These are phyloP conservation scores for Phytophthora cryptogea DNA, from an alignment of 352 stramenopile species.

Conservation along the genomic window DNA sequence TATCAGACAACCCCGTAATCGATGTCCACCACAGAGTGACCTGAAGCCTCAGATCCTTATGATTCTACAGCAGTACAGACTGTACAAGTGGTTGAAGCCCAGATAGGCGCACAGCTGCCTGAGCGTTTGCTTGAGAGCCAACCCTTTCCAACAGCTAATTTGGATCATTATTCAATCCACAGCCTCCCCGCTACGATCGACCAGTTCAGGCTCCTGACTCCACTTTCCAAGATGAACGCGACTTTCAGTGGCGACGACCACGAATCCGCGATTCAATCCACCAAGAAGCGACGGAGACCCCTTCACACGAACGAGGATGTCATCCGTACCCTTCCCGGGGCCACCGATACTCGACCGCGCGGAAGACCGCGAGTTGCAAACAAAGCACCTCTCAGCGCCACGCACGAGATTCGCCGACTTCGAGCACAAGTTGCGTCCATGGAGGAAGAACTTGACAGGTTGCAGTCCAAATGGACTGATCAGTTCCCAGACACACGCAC, in stretches of 20 bases:
- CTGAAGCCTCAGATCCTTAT: constrained; percentile 28
- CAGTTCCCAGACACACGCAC: constrained; percentile 26
- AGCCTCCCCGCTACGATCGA: background rate
- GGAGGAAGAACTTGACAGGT: constrained; percentile 30
- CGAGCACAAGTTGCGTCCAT: constrained; percentile 32
- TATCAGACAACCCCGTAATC: background rate
- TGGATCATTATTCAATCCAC: constrained; percentile 23
- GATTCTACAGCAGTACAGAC: too few relatives aligned
- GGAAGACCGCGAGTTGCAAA: constrained; percentile 14
- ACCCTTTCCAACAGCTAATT: constrained; percentile 18
- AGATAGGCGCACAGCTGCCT: constrained; percentile 30
- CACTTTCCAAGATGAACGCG: background rate
- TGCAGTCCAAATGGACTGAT: constrained; percentile 28
- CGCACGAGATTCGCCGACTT: constrained; percentile 35
- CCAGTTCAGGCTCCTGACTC: constrained; percentile 5
- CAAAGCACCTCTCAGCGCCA: constrained; percentile 18
- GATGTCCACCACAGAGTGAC: constrained; percentile 4
- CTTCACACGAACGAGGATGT: constrained; percentile 14
- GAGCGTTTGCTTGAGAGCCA: constrained; percentile 22
- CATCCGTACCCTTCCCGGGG: constrained; percentile 10
- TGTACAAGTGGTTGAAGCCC: constrained; percentile 11
- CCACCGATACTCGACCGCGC: background rate
- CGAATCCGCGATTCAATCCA: background rate
- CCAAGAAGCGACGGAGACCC: constrained; percentile 19
- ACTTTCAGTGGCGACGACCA: constrained; percentile 3